Conservation (phyloP, 108 stramenopile genomes). For the Cyclotella kingstonii region DNA sequence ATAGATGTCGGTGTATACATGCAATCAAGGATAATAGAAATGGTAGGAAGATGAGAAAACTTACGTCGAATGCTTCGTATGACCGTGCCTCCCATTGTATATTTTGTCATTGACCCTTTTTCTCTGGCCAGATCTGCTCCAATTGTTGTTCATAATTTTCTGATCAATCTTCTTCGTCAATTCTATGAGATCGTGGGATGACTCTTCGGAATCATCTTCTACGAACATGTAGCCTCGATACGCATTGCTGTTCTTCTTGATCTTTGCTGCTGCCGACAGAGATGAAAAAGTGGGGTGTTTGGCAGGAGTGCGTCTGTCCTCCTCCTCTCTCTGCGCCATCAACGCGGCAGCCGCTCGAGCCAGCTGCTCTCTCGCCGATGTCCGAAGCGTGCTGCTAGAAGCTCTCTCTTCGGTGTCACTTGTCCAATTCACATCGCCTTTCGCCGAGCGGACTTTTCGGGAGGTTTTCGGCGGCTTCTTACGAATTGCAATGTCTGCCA, state of each 20-base stretch:
- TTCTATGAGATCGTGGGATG: slow-evolving; percentile 11
- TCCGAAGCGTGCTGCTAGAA: neutral
- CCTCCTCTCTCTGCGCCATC: slow-evolving; percentile 9
- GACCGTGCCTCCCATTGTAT: neutral
- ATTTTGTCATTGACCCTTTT: slow-evolving; percentile 5
- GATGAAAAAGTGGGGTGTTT: slow-evolving; percentile 1
- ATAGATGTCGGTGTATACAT: neutral
- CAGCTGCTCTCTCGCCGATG: slow-evolving; percentile 8
- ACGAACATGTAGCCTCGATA: neutral
- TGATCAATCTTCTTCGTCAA: slow-evolving; percentile 33
- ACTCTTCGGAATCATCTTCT: neutral
- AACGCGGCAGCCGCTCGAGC: slow-evolving; percentile 20
- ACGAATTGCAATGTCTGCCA: too few species aligned
- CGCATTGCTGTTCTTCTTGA: neutral
- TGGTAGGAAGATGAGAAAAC: neutral
- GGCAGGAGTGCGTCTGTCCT: neutral
- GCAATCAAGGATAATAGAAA: neutral
- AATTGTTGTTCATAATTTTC: slow-evolving; percentile 21
- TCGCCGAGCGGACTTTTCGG: too few species aligned
- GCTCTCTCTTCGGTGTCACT: too few species aligned
- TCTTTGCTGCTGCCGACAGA: neutral
- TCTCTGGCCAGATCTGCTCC: slow-evolving; percentile 15
- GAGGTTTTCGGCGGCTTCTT: too few species aligned
- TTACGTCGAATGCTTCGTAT: slow-evolving; percentile 22
- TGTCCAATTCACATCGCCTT: too few species aligned